Conservation (phyloP, 192 early-diverging fungal species). For the Backusella westeae region DNA sequence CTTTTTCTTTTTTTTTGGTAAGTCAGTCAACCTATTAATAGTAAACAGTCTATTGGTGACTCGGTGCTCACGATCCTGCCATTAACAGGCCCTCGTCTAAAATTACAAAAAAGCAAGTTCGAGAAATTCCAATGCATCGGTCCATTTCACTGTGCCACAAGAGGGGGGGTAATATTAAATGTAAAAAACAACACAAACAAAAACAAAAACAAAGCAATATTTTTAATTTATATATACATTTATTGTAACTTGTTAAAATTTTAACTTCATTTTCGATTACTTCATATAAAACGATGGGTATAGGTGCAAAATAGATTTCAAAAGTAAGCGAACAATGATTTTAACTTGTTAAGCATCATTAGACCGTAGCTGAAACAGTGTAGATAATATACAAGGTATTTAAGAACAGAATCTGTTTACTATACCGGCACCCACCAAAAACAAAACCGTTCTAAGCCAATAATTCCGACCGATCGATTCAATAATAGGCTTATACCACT, state of each 20-base stretch:
- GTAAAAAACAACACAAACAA: neutral
- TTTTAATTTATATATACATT: neutral
- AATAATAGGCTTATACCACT: neutral
- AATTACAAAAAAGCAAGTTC: neutral
- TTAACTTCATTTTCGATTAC: neutral
- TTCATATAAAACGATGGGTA: neutral
- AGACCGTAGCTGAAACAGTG: neutral
- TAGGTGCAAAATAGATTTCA: neutral
- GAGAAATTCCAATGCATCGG: neutral
- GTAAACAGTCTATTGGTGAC: neutral
- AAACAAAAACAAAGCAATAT: neutral
- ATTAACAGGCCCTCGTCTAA: neutral
- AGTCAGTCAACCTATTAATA: neutral
- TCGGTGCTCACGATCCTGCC: no score
- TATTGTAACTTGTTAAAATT: constrained; percentile 1
- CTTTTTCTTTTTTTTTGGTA: neutral
- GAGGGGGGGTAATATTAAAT: neutral
- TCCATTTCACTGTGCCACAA: neutral
- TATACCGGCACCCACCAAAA: neutral
- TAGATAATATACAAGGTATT: constrained; percentile 7
- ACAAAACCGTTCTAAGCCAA: neutral
- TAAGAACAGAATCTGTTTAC: constrained; percentile 5
- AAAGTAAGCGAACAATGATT: neutral
- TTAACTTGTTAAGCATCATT: neutral
- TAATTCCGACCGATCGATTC: neutral